Evolutionary conservation across 140 eudicot species (phyloP).

Genomic region (Stevia rebaudiana): DNA sequence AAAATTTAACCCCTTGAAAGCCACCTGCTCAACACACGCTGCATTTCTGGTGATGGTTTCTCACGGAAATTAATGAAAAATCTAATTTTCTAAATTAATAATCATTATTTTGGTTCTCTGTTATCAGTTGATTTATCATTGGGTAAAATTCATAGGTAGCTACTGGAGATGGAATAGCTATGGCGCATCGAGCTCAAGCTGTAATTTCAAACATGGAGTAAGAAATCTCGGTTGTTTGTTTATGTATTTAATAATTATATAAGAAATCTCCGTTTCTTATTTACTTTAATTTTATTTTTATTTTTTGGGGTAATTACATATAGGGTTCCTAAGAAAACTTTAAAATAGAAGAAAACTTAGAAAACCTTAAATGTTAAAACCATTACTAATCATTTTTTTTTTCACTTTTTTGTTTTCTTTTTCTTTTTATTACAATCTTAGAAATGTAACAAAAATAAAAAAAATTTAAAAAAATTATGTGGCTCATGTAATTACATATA

Average conservation of each 20-base stretch:
- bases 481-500: no score
- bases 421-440: no score
- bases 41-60: neutral
- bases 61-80: neutral
- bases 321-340: no score
- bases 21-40: neutral
- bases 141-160: constrained; percentile 53
- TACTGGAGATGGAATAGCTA: constrained; percentile 97
- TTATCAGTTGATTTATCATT: neutral
- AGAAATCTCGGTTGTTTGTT: constrained; percentile 18
- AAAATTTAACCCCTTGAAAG: no score
- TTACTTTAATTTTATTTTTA: no score
- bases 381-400: no score
- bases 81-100: neutral
- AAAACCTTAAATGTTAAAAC: no score
- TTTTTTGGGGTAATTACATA: no score
- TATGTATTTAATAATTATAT: constrained; percentile 12
- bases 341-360: no score
- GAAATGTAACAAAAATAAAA: no score
- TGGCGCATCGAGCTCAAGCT: constrained; percentile 99
- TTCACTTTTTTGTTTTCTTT: no score
- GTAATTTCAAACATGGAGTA: constrained; percentile 97
- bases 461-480: no score
- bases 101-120: neutral
- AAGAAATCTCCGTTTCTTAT: constrained; percentile 23